Evolutionary conservation across 2,329 filamentous ascomycete genomes (phyloP), one percentile per base, ranked within the genome.

Genomic region (Aspergillus pseudonomiae): DNA sequence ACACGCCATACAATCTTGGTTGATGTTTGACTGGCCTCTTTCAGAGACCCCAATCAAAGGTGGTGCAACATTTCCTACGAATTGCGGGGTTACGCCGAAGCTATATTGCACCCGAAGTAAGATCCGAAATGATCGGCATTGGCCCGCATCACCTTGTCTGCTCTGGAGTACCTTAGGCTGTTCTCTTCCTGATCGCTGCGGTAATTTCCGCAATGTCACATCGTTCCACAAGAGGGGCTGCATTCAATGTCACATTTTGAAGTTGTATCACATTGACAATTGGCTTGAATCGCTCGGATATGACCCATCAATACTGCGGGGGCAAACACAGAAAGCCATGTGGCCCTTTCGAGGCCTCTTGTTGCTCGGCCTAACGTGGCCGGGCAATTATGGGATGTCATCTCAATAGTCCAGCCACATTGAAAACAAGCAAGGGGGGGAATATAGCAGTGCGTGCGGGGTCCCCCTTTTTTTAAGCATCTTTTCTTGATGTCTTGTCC

Each of bases 21-120:
- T 28, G 11, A 48, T 26, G 5, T 7, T 48, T 14, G 21, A 26
- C 21, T 4, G n/a, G 45, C 7, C 45, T 30, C n/a, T 54, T 36
- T 32, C 28, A 24, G 10, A 11, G 28, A 3, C 16, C 21, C 11
- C n/a, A 54, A 36, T 21, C 10, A 9, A 36, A 32, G 16, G 19
- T 5, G 16, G 28, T 34, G 48, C 48, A 52, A 34, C 48, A n/a
- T 52, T 19, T 10, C 16, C 24, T 24, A 36, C 34, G 10, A 55
- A 39, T 55, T 54, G 52, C 52, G 52, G 52, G 52, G 52, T 55
- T 36, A 16, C 26, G 24, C 6, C 36, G 52, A 59, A 32, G 48
- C 28, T 32, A 48, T 59, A 32, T 14, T 34, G 28, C 28, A 21
- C 14, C 43, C 56, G 41, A 45, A 59, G 16, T 48, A 28, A 36